phyloP scores from a whole-genome alignment of 345 rosid species.

The Euphorbia peplus region DNA sequence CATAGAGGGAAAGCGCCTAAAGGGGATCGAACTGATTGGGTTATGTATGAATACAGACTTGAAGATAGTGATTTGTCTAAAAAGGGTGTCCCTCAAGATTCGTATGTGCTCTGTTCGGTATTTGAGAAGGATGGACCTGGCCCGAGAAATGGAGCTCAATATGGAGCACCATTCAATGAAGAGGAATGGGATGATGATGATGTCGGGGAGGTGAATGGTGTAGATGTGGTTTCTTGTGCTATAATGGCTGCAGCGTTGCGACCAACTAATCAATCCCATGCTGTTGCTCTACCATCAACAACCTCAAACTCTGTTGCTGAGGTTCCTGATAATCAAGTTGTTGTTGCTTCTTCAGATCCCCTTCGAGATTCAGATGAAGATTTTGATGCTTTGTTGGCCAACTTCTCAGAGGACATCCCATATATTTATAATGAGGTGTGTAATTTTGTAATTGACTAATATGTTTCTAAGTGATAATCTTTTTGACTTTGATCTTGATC shows the following conservation, averaged over 20 bases:
- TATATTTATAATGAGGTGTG: slow-evolving; percentile 26
- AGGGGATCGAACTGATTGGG: slow-evolving; percentile 73
- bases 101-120: slow-evolving; percentile 51
- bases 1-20: slow-evolving; percentile 48
- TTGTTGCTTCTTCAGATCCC: slow-evolving; percentile 23
- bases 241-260: neutral
- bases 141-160: slow-evolving; percentile 69
- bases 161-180: slow-evolving; percentile 72
- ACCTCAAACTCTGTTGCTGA: neutral
- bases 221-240: slow-evolving; percentile 13
- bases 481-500: neutral
- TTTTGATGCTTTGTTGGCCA: slow-evolving; percentile 34
- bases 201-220: slow-evolving; percentile 19
- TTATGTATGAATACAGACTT: slow-evolving; percentile 75
- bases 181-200: slow-evolving; percentile 69
- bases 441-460: neutral
- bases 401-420: slow-evolving; percentile 25
- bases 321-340: slow-evolving; percentile 3
- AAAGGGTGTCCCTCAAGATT: slow-evolving; percentile 45
- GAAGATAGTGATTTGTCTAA: slow-evolving; percentile 35
- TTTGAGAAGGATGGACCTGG: slow-evolving; percentile 69
- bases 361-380: neutral
- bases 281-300: slow-evolving; percentile 21
- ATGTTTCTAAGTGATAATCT: neutral
- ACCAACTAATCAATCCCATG: slow-evolving; percentile 25